phyloP scores from a whole-genome alignment of 106 monocot genomes.

The Phalaenopsis aphrodite region DNA sequence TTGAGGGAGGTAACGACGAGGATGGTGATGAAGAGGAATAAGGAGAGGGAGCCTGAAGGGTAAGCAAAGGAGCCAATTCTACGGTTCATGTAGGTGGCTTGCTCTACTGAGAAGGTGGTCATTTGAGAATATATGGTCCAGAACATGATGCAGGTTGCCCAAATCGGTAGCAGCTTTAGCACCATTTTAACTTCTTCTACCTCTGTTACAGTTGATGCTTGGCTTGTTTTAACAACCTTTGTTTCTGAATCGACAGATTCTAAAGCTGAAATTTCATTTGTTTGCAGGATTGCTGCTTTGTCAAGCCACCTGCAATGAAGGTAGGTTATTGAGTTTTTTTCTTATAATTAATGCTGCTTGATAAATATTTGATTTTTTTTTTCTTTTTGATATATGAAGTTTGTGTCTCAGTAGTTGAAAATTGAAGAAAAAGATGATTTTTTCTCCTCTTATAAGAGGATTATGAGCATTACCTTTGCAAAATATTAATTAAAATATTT shows the following conservation, averaged over 20 bases:
- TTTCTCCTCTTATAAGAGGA: no score
- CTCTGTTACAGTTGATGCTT: slow-evolving; percentile 26
- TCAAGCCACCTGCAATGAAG: slow-evolving; percentile 39
- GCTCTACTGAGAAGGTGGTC: slow-evolving; percentile 90
- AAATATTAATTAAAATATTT: no score
- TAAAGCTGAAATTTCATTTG: background rate
- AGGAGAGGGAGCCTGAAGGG: slow-evolving; percentile 71
- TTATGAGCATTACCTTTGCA: no score
- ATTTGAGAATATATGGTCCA: slow-evolving; percentile 97
- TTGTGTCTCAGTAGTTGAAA: no score
- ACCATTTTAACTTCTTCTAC: slow-evolving; percentile 93
- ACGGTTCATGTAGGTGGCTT: slow-evolving; percentile 85
- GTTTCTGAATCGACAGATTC: background rate
- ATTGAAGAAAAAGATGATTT: no score
- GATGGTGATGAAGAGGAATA: slow-evolving; percentile 80
- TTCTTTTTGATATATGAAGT: no score
- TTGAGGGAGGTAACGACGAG: slow-evolving; percentile 77
- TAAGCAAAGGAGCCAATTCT: slow-evolving; percentile 33
- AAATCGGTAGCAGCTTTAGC: slow-evolving; percentile 71
- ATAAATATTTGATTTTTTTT: no score
- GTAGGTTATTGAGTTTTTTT: background rate
- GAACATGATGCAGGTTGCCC: slow-evolving; percentile 92
- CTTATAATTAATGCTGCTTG: no score
- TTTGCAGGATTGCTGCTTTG: slow-evolving; percentile 41
- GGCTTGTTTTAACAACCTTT: background rate